phyloP scores from a whole-genome alignment of 2,329 filamentous ascomycete species.

The Colletotrichum lini region DNA sequence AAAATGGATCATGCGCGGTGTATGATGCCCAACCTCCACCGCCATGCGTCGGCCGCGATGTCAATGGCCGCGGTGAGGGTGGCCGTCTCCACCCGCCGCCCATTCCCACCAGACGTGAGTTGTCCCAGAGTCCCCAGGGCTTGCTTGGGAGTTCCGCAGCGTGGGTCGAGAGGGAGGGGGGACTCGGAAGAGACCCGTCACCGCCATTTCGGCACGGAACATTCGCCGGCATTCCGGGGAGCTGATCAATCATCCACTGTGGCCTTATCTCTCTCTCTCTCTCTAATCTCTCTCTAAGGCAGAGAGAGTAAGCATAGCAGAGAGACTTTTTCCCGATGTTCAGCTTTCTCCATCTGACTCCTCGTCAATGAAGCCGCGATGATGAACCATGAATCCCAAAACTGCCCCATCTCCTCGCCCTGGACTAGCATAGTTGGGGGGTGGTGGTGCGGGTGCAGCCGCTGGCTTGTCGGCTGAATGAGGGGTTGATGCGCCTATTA shows the following conservation, averaged over 20 bases:
- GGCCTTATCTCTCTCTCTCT: conserved; percentile 24
- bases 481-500: conserved; percentile 38
- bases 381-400: not conserved
- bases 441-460: conserved; percentile 34
- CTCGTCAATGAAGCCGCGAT: not conserved
- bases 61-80: conserved; percentile 36
- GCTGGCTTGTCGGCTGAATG: conserved; percentile 25
- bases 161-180: conserved; percentile 1
- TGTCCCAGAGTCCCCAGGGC: conserved; percentile 34
- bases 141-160: conserved; percentile 25
- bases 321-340: too few relatives aligned
- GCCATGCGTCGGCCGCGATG: conserved; percentile 40
- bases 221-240: conserved; percentile 35
- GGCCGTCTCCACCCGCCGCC: conserved; percentile 31
- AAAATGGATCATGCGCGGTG: conserved; percentile 40
- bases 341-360: not conserved
- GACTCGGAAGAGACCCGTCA: conserved; percentile 27
- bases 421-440: conserved; percentile 4
- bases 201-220: conserved; percentile 42
- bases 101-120: conserved; percentile 38
- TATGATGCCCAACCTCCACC: conserved; percentile 43
- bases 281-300: too few relatives aligned
- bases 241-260: conserved; percentile 35
- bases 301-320: too few relatives aligned
- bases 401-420: not conserved